Conservation (phyloP, 306 rosid species). For the Coriaria nepalensis region DNA sequence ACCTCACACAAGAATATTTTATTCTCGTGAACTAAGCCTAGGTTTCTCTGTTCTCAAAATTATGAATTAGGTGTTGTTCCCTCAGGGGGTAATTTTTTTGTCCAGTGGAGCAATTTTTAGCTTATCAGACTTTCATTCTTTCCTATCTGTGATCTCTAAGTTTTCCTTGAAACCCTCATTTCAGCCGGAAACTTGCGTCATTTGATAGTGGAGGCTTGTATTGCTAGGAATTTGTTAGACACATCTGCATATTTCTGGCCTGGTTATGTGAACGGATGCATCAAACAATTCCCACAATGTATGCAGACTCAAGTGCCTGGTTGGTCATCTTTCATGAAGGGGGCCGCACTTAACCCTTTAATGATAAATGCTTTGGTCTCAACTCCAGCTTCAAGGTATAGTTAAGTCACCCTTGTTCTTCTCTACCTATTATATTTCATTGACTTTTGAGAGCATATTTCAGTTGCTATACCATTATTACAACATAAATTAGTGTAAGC, state of each 20-base stretch:
- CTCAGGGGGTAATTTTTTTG: no score
- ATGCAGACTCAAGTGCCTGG: constrained; percentile 64
- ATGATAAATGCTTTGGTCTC: constrained; percentile 66
- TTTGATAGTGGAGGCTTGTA: constrained; percentile 92
- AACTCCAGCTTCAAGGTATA: constrained; percentile 90
- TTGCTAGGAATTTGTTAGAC: constrained; percentile 75
- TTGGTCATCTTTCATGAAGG: constrained; percentile 86
- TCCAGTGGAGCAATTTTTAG: no score
- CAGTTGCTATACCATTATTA: no score
- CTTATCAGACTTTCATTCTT: no score
- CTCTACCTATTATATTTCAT: neutral
- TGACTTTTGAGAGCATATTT: no score
- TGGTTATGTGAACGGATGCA: constrained; percentile 63
- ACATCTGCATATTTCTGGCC: constrained; percentile 85
- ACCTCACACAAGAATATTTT: no score
- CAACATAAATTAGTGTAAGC: no score
- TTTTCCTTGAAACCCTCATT: constrained; percentile 10
- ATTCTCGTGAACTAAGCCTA: no score
- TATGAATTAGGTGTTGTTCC: no score
- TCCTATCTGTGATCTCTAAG: constrained; percentile 10
- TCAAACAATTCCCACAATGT: constrained; percentile 69
- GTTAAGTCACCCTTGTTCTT: neutral
- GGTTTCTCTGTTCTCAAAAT: no score
- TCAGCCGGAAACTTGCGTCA: constrained; percentile 96
- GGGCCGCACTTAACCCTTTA: constrained; percentile 51